A percentile compares a stretch with the other conserved stretches of the same genome.
These are phyloP conservation scores for Camelina hispida DNA, from an alignment of 345 rosid genomes.

Conservation along the genomic window DNA sequence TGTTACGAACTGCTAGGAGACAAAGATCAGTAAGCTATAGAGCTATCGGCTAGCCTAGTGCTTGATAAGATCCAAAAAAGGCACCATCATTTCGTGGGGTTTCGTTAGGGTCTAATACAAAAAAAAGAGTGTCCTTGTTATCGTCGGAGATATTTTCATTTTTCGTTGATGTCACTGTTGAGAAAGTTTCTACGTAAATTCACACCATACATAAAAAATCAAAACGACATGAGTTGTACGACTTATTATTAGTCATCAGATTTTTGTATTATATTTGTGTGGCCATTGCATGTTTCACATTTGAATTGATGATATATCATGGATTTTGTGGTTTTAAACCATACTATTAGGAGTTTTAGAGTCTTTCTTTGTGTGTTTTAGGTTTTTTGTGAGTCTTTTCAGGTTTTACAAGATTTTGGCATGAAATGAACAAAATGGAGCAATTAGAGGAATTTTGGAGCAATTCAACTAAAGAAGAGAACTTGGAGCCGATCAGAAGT, in stretches of 20 bases:
- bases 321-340: too few species aligned
- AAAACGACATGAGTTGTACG: slow-evolving; percentile 17
- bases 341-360: too few species aligned
- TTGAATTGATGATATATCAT: too few species aligned
- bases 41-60: background rate
- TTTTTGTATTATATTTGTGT: background rate
- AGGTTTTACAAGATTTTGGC: too few species aligned
- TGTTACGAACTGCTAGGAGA: background rate
- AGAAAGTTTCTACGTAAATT: background rate
- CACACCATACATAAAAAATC: slow-evolving; percentile 19
- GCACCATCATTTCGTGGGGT: slow-evolving; percentile 16
- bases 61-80: slow-evolving; percentile 16
- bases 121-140: background rate
- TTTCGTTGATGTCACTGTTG: background rate
- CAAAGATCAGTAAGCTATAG: background rate
- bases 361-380: too few species aligned
- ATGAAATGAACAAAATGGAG: too few species aligned
- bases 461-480: too few species aligned
- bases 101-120: background rate
- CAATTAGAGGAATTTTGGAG: too few species aligned
- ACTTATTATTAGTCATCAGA: background rate
- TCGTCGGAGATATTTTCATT: background rate
- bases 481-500: too few species aligned
- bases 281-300: background rate
- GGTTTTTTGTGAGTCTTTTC: too few species aligned